Base-by-base conservation (phyloP, 1,284 basidiomycete species). In the Fomes fomentarius region DNA sequence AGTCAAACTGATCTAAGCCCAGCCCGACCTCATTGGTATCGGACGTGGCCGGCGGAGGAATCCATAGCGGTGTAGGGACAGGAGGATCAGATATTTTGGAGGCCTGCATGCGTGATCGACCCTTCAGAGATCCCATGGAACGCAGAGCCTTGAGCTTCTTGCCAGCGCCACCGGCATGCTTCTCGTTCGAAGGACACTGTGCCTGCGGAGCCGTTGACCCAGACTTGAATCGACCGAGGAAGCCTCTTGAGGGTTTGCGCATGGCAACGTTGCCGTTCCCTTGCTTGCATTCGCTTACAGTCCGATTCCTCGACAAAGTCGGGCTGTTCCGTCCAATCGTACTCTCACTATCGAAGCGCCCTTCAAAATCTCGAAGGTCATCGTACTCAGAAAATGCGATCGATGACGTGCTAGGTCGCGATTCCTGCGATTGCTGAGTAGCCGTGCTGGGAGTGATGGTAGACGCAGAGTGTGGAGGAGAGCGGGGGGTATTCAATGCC, bases 351-450 rank as follows among this genome's bases (percentile, higher is more conserved):
- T 88, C 89, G 60, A 93, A 93, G 14, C 86, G 79, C 39, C 91
- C 91, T 30, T 91, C 87, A 54, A 93, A 93, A 68, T 93, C 91
- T 28, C 82, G 76, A 28, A 93, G 71, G 69, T 93, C 92, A 58
- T 93, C 91, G 58, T 93, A 93, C 62, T 93, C 91, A 66, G 90
- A 92, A 68, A 90, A 90, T 19, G 75, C 74, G 60, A 82, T 80
- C 1, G 87, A 65, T 15, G 63, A 66, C 14, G 58, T 65, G 48
- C 66, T 71, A 3, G 61, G 62, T 9, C 66, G 58, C 14, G 64
- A 59, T 26, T 72, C 71, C 30, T 67, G 66, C 56, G 80, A 78
- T 9, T 57, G 38, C 24, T 53, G 52, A 9, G 50, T 40, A 10
- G 56, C 38, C 14, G 52, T 50, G 12, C 43, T 35, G 14, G 41